Percentiles rank a stretch among this genome's conserved stretches.
Conservation (phyloP, 345 rosid genomes). For the Trapa bicornis region DNA sequence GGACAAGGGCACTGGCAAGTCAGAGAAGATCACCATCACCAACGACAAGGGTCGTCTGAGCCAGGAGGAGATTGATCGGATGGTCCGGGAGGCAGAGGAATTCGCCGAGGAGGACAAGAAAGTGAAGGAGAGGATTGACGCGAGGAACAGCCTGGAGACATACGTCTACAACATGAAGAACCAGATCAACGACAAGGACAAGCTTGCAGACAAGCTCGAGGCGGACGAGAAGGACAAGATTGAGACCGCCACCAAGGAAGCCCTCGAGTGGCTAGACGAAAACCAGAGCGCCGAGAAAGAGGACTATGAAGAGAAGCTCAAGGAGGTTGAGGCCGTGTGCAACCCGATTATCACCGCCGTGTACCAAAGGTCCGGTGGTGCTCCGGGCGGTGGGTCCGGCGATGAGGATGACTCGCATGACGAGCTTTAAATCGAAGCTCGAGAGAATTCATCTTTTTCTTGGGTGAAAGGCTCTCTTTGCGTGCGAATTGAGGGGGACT, state of each 20-base stretch:
- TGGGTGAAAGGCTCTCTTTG: not conserved
- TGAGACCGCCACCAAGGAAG: conserved; percentile 76
- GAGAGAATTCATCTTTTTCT: not conserved
- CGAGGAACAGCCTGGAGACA: conserved; percentile 80
- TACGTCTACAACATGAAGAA: conserved; percentile 92
- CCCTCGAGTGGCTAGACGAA: conserved; percentile 88
- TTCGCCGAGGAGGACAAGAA: conserved; percentile 96
- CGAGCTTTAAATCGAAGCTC: conserved; percentile 29
- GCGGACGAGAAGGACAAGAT: conserved; percentile 85
- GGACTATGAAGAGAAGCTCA: conserved; percentile 90
- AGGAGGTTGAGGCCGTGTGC: conserved; percentile 91
- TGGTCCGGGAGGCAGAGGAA: conserved; percentile 94
- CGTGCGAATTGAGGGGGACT: not conserved
- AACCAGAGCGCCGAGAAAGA: conserved; percentile 81
- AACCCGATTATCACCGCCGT: conserved; percentile 82
- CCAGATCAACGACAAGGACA: conserved; percentile 82
- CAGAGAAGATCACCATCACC: conserved; percentile 91
- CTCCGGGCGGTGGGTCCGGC: conserved; percentile 39
- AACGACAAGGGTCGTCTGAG: conserved; percentile 90
- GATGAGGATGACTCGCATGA: conserved; percentile 49
- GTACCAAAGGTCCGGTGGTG: conserved; percentile 78
- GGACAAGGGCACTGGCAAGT: conserved; percentile 79
- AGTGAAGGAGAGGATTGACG: conserved; percentile 85
- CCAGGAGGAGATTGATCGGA: conserved; percentile 91
- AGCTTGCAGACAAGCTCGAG: conserved; percentile 91